Conservation (phyloP, 2,329 filamentous ascomycete genomes). For the Dothideomycetes sp. region DNA sequence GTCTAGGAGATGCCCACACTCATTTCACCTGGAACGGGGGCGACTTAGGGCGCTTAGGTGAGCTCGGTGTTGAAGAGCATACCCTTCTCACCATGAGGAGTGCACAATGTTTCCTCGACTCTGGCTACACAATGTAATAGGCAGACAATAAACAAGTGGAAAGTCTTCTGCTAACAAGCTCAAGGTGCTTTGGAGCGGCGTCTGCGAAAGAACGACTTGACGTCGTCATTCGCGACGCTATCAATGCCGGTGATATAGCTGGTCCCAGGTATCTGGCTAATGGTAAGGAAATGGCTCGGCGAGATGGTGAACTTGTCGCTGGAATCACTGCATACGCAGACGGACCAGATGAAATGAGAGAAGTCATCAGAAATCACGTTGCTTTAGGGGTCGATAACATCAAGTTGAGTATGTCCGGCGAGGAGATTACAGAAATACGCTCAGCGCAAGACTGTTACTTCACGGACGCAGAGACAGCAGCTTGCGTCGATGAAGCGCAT, state of each 20-base stretch:
- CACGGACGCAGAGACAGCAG: slow-evolving; percentile 34
- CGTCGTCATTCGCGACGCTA: slow-evolving; percentile 36
- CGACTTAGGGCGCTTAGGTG: slow-evolving; percentile 30
- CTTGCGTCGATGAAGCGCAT: slow-evolving; percentile 38
- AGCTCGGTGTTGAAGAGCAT: slow-evolving; percentile 37
- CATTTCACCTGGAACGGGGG: slow-evolving; percentile 39
- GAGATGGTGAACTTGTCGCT: slow-evolving; percentile 33
- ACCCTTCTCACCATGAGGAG: slow-evolving; percentile 31
- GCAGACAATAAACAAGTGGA: not conserved
- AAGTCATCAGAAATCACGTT: slow-evolving; percentile 17
- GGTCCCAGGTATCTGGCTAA: slow-evolving; percentile 39
- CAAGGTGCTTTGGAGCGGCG: slow-evolving; percentile 32
- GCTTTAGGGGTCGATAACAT: slow-evolving; percentile 24
- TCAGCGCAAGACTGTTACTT: slow-evolving; percentile 36
- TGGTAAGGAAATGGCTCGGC: slow-evolving; percentile 36
- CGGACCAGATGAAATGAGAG: slow-evolving; percentile 19
- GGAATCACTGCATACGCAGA: slow-evolving; percentile 31
- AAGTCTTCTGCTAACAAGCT: not conserved
- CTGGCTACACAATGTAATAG: slow-evolving; percentile 35
- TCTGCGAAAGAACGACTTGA: slow-evolving; percentile 37
- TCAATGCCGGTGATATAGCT: slow-evolving; percentile 37
- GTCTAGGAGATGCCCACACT: slow-evolving; percentile 38
- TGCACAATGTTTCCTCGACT: slow-evolving; percentile 36
- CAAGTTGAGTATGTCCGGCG: slow-evolving; percentile 20
- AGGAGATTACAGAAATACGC: slow-evolving; percentile 18